Evolutionary conservation across 805 yeast species (phyloP).

Genomic region (Sugiyamaella americana): DNA sequence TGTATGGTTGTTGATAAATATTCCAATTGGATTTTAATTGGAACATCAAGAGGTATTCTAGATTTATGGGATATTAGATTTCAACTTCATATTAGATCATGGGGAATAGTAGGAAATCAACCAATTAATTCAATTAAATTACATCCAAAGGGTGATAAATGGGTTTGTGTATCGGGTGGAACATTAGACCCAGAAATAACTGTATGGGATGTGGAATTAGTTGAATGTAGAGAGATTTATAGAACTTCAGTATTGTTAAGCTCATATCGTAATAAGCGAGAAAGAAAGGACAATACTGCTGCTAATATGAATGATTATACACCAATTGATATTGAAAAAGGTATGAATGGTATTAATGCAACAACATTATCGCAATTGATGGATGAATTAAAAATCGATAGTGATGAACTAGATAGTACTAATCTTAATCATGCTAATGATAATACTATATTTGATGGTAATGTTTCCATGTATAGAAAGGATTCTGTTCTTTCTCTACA

Average conservation of each 20-base stretch:
- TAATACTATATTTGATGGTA: neutral
- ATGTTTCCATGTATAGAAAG: neutral
- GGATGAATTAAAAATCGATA: neutral
- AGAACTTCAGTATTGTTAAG: constrained; percentile 8
- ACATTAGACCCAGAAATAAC: constrained; percentile 52
- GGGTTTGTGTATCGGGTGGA: constrained; percentile 63
- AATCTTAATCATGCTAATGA: neutral
- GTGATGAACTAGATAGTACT: neutral
- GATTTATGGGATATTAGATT: constrained; percentile 81
- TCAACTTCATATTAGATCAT: constrained; percentile 50
- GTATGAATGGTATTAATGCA: neutral
- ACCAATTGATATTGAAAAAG: constrained; percentile 11
- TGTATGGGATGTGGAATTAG: constrained; percentile 68
- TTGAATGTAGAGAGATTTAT: constrained; percentile 48
- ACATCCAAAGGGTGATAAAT: constrained; percentile 39
- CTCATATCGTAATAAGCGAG: neutral
- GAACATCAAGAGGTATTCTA: constrained; percentile 68
- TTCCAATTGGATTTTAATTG: constrained; percentile 61
- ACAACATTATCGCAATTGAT: neutral
- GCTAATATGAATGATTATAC: constrained; percentile 9
- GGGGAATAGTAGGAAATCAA: constrained; percentile 47
- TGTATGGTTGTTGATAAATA: constrained; percentile 51
- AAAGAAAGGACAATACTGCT: constrained; percentile 1
- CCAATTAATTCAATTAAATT: constrained; percentile 46
- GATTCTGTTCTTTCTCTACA: neutral